Evolutionary conservation across 768 basidiomycete species (phyloP).

Genomic region (Hemileccinum impolitum): DNA sequence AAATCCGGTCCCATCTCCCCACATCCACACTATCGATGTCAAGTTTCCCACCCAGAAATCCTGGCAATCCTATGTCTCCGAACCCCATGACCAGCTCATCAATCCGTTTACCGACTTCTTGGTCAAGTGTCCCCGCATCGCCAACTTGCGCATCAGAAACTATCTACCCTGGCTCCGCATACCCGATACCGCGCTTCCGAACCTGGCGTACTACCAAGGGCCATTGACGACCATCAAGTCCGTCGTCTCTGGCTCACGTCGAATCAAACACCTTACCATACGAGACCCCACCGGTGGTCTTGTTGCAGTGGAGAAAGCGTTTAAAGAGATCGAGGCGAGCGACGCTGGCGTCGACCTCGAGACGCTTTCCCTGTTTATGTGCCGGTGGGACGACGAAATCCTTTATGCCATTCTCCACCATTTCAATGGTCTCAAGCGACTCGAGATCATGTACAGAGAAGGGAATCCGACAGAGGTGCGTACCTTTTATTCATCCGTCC

Average conservation of each 20-base stretch:
- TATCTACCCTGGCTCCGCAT: constrained; percentile 26
- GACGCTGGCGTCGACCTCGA: constrained; percentile 24
- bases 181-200: constrained; percentile 18
- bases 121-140: constrained; percentile 20
- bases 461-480: constrained; percentile 41
- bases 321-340: constrained; percentile 22
- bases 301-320: constrained; percentile 22
- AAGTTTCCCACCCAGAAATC: constrained; percentile 30
- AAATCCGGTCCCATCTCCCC: constrained; percentile 17
- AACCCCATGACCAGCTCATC: constrained; percentile 27
- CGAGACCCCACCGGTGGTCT: constrained; percentile 23
- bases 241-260: constrained; percentile 20
- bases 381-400: constrained; percentile 46
- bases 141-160: constrained; percentile 23
- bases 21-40: constrained; percentile 30
- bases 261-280: constrained; percentile 20
- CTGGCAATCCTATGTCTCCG: constrained; percentile 26
- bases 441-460: constrained; percentile 40
- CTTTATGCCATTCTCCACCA: constrained; percentile 40
- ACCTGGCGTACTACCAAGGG: constrained; percentile 19
- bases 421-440: constrained; percentile 34
- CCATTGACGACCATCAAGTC: constrained; percentile 28
- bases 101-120: constrained; percentile 26
- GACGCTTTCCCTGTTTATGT: constrained; percentile 33
- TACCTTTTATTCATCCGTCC: not conserved